Conservation (phyloP, 345 rosid species). For the Gossypium anomalum region DNA sequence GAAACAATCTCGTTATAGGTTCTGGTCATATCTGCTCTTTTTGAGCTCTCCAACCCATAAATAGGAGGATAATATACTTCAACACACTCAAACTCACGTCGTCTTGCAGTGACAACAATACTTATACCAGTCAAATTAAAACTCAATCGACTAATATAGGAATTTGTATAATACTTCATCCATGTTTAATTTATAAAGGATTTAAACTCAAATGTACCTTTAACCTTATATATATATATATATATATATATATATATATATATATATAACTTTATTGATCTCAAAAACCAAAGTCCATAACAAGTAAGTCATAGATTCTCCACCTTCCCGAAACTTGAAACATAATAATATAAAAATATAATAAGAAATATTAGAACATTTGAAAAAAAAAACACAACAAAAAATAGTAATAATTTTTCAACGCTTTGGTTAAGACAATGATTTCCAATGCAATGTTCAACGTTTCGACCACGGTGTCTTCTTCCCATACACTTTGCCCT, state of each 20-base stretch:
- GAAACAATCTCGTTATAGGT: too few relatives aligned
- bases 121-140: accelerated
- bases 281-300: conserved; percentile 17
- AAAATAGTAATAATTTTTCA: conserved; percentile 15
- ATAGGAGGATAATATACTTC: too few relatives aligned
- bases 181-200: background rate
- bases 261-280: background rate
- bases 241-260: too few relatives aligned
- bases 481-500: conserved; percentile 26
- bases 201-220: background rate
- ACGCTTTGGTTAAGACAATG: conserved; percentile 21
- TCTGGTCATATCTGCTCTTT: too few relatives aligned
- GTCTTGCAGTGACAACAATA: too few relatives aligned
- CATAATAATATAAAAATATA: background rate
- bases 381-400: background rate
- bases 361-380: background rate
- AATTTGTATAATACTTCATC: too few relatives aligned
- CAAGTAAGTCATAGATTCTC: conserved; percentile 4
- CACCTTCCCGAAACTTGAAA: background rate
- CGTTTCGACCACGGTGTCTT: conserved; percentile 85
- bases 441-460: conserved; percentile 46
- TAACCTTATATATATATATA: too few relatives aligned
- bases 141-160: too few relatives aligned
- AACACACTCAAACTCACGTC: accelerated
- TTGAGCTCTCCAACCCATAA: too few relatives aligned